These are phyloP conservation scores for Linnemannia exigua DNA, from an alignment of 192 early-diverging fungal genomes.

Conservation along the genomic window DNA sequence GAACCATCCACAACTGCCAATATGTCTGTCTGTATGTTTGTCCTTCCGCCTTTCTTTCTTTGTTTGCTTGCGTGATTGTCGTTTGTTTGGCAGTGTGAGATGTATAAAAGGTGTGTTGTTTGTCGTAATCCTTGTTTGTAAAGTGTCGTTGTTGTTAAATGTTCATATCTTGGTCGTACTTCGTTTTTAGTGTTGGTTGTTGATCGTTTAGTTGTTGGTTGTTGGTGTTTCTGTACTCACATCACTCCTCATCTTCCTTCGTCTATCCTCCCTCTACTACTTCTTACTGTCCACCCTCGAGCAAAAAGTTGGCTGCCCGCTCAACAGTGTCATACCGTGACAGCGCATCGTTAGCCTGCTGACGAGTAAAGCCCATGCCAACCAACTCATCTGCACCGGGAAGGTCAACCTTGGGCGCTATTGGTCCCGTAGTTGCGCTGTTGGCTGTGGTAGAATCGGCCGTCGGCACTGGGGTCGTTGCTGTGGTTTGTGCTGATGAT, in stretches of 20 bases:
- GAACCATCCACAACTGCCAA: neutral
- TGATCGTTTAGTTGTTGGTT: neutral
- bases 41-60: neutral
- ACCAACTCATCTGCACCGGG: conserved; percentile 47
- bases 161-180: neutral
- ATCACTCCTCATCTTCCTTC: neutral
- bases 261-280: no score
- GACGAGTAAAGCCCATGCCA: conserved; percentile 46
- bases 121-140: neutral
- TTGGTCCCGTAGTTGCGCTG: conserved; percentile 6
- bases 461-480: conserved; percentile 4
- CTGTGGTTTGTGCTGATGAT: neutral
- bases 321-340: conserved; percentile 50
- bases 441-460: neutral
- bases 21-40: neutral
- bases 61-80: neutral
- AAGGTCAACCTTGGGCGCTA: conserved; percentile 30
- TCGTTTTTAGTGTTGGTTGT: no score
- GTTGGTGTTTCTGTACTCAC: neutral
- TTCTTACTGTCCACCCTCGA: conserved; percentile 36
- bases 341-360: conserved; percentile 49
- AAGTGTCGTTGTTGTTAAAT: neutral
- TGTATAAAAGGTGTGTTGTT: neutral
- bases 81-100: neutral
- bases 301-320: conserved; percentile 56